Percentiles rank a stretch among this genome's conserved stretches.
These are phyloP conservation scores for Cryphonectria japonica DNA, from an alignment of 2,329 filamentous ascomycete species.

Conservation along the genomic window DNA sequence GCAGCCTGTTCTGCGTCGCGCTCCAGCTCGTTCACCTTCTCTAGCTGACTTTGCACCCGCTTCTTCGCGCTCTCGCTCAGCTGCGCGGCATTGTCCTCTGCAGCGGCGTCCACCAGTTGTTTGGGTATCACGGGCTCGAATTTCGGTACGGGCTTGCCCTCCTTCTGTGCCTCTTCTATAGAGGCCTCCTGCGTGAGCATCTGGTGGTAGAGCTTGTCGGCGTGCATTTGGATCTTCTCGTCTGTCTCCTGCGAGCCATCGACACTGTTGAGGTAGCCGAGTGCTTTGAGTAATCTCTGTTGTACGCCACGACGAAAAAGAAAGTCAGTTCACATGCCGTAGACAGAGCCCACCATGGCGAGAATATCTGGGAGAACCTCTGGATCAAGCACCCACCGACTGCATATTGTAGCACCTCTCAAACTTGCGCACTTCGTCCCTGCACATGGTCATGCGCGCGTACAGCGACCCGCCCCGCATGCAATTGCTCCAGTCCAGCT, in stretches of 20 bases:
- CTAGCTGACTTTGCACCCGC: constrained; percentile 57
- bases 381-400: constrained; percentile 53
- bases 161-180: constrained; percentile 70
- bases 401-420: constrained; percentile 91
- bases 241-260: constrained; percentile 70
- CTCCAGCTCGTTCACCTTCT: constrained; percentile 62
- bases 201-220: constrained; percentile 84
- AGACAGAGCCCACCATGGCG: neutral
- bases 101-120: constrained; percentile 31
- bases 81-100: constrained; percentile 31
- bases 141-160: constrained; percentile 60
- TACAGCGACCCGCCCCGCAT: constrained; percentile 72
- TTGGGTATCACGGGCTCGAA: constrained; percentile 61
- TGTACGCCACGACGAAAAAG: neutral
- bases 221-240: constrained; percentile 93
- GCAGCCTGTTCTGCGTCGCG: constrained; percentile 66
- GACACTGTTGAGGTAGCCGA: constrained; percentile 79
- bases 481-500: constrained; percentile 81
- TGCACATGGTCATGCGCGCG: constrained; percentile 78
- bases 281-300: constrained; percentile 83
- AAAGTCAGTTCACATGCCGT: neutral
- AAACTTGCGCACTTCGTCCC: constrained; percentile 74
- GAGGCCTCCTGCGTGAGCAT: constrained; percentile 81
- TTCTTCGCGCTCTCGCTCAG: constrained; percentile 54
- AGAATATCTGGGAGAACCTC: neutral